Percentiles rank a stretch among this genome's conserved stretches.
Conservation (phyloP, 306 rosid genomes). For the Luffa acutangula region DNA sequence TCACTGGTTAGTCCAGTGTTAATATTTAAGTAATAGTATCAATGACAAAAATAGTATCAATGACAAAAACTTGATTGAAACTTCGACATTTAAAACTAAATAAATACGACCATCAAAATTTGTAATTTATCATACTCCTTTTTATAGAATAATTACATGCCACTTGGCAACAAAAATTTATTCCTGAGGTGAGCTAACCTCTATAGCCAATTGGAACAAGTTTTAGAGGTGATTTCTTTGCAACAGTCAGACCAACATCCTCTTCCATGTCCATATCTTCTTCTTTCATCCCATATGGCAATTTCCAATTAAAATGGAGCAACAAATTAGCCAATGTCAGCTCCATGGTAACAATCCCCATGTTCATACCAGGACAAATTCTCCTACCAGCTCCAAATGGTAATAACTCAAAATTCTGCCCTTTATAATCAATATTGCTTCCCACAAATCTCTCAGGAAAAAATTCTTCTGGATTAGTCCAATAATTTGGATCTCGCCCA, state of each 20-base stretch:
- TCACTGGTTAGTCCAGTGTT: background rate
- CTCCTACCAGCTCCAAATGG: conserved; percentile 15
- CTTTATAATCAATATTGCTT: conserved; percentile 6
- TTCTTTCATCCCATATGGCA: background rate
- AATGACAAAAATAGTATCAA: no score
- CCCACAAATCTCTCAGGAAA: conserved; percentile 12
- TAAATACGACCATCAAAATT: background rate
- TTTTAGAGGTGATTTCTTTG: background rate
- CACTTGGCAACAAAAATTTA: background rate
- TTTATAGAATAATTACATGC: background rate
- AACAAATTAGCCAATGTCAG: background rate
- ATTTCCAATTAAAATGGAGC: background rate
- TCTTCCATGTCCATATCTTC: background rate
- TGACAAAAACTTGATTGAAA: background rate
- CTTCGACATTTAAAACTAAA: background rate
- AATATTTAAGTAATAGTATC: no score
- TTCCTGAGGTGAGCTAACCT: background rate
- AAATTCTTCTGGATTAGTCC: conserved; percentile 11
- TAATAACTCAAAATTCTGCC: conserved; percentile 7
- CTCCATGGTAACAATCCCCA: background rate
- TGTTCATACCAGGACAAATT: conserved; percentile 1
- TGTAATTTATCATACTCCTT: background rate
- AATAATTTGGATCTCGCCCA: conserved; percentile 8
- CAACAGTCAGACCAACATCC: background rate
- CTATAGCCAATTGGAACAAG: background rate